Conservation (phyloP, 345 rosid species). For the Lepidium sativum region DNA sequence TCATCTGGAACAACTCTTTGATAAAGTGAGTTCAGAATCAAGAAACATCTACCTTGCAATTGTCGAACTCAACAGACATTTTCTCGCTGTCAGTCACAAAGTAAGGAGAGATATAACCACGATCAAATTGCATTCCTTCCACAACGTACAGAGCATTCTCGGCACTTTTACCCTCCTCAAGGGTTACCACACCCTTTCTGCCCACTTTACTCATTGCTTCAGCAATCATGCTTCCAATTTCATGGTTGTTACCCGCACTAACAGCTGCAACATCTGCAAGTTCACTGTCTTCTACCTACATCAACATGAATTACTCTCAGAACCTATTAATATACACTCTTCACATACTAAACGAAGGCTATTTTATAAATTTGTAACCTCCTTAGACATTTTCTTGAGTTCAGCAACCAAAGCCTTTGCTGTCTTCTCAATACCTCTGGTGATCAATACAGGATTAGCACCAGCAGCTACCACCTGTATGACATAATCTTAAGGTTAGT, state of each 20-base stretch:
- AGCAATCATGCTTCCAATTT: constrained; percentile 94
- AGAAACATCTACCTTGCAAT: constrained; percentile 68
- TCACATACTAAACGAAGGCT: neutral
- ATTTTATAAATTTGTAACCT: constrained; percentile 33
- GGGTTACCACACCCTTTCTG: constrained; percentile 92
- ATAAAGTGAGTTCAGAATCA: neutral
- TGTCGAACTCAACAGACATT: constrained; percentile 92
- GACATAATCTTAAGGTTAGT: neutral
- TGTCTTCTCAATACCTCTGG: constrained; percentile 96
- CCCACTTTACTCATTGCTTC: constrained; percentile 98
- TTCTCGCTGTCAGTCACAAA: constrained; percentile 94
- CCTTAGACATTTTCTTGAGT: constrained; percentile 78
- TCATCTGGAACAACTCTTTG: neutral
- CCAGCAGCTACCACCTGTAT: constrained; percentile 96
- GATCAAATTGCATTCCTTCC: constrained; percentile 99
- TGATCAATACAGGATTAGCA: constrained; percentile 91
- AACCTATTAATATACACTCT: neutral
- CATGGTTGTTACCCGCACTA: constrained; percentile 93
- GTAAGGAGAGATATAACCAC: constrained; percentile 97
- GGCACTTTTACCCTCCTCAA: constrained; percentile 97
- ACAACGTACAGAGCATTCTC: constrained; percentile 96
- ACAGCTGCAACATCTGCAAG: constrained; percentile 99
- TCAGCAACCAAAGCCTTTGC: constrained; percentile 72
- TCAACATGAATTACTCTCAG: neutral
- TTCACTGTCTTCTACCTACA: constrained; percentile 95